phyloP scores from a whole-genome alignment of 768 basidiomycete species.

The Austroboletus festivus region DNA sequence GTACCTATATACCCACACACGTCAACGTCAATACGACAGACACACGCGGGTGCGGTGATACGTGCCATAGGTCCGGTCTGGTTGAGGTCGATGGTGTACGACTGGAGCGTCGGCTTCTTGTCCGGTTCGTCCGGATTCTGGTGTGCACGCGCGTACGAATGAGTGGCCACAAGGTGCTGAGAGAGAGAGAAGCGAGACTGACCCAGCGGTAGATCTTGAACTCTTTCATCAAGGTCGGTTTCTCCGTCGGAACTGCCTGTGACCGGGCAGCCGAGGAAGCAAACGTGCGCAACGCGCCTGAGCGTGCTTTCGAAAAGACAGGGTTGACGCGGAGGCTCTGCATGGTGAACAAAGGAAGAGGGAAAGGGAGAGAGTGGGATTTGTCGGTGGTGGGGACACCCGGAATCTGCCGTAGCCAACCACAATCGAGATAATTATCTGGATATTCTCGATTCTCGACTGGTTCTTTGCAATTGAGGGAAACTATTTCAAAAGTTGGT shows the following conservation, averaged over 20 bases:
- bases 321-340: slow-evolving; percentile 7
- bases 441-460: too few relatives aligned
- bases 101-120: slow-evolving; percentile 86
- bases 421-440: slow-evolving; percentile 1
- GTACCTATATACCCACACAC: slow-evolving; percentile 33
- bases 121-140: slow-evolving; percentile 94
- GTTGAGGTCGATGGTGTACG: slow-evolving; percentile 89
- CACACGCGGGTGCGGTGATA: slow-evolving; percentile 1
- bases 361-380: neutral
- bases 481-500: too few relatives aligned
- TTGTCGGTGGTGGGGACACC: slow-evolving; percentile 11
- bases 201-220: slow-evolving; percentile 99
- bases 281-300: slow-evolving; percentile 30
- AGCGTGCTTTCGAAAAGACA: slow-evolving; percentile 2
- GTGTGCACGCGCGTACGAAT: neutral
- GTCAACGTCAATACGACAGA: neutral
- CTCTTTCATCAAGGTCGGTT: slow-evolving; percentile 78
- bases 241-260: slow-evolving; percentile 53
- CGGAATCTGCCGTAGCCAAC: slow-evolving; percentile 27
- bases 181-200: neutral
- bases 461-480: neutral
- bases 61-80: slow-evolving; percentile 92
- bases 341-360: slow-evolving; percentile 11
- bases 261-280: slow-evolving; percentile 23
- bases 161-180: neutral